Percentiles rank a stretch among this genome's conserved stretches.
Conservation (phyloP, 2,329 filamentous ascomycete species). For the Penicillium sumatraense region DNA sequence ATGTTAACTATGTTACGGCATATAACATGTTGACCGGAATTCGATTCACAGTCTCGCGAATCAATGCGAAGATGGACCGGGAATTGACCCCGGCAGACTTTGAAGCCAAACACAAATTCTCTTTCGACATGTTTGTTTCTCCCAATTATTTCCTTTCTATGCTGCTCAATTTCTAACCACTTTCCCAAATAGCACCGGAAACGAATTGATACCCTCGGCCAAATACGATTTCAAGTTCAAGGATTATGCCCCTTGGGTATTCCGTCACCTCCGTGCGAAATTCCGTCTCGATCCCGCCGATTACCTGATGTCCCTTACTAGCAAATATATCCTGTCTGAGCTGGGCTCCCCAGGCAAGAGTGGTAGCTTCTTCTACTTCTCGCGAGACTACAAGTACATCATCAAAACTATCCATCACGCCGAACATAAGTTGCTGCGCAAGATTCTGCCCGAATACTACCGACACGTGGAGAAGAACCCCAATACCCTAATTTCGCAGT, state of each 20-base stretch:
- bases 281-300: slow-evolving; percentile 95
- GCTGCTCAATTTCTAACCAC: background rate
- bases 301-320: slow-evolving; percentile 96
- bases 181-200: slow-evolving; percentile 70
- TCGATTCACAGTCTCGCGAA: slow-evolving; percentile 92
- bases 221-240: slow-evolving; percentile 99
- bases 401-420: slow-evolving; percentile 99
- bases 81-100: slow-evolving; percentile 91
- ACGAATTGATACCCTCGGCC: slow-evolving; percentile 94
- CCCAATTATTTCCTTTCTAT: slow-evolving; percentile 5
- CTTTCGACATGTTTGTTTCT: slow-evolving; percentile 87
- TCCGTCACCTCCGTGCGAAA: slow-evolving; percentile 82
- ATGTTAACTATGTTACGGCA: slow-evolving; percentile 95
- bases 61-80: slow-evolving; percentile 94
- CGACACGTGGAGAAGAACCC: slow-evolving; percentile 90
- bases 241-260: slow-evolving; percentile 99
- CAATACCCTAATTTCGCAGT: slow-evolving; percentile 95
- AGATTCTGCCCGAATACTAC: slow-evolving; percentile 81
- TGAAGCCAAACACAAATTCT: slow-evolving; percentile 93
- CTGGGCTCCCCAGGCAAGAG: slow-evolving; percentile 97
- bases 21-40: slow-evolving; percentile 99
- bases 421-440: slow-evolving; percentile 63
- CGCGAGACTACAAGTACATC: slow-evolving; percentile 99
- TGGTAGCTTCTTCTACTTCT: slow-evolving; percentile 99
- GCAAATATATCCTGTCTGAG: slow-evolving; percentile 98